These are phyloP conservation scores for Pythium brachiatum DNA, from an alignment of 352 stramenopile genomes.

Conservation along the genomic window DNA sequence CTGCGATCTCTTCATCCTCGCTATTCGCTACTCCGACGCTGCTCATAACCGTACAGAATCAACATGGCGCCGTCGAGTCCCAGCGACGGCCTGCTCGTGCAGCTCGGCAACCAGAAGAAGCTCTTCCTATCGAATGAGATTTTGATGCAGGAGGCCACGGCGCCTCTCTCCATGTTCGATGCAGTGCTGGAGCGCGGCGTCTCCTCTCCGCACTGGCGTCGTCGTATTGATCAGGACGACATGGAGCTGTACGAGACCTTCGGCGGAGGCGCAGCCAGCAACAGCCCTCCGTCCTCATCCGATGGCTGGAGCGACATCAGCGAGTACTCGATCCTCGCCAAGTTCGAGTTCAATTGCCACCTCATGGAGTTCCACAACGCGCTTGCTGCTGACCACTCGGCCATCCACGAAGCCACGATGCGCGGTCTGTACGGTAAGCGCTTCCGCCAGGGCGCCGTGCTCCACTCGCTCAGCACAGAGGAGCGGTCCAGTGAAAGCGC, in stretches of 20 bases:
- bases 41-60: too few species aligned
- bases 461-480: conserved; percentile 13
- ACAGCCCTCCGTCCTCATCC: neutral
- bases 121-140: conserved; percentile 36
- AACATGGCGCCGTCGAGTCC: conserved; percentile 2
- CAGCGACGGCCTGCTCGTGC: conserved; percentile 31
- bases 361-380: conserved; percentile 21
- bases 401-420: conserved; percentile 13
- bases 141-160: conserved; percentile 27
- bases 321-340: conserved; percentile 18
- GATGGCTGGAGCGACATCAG: conserved; percentile 9
- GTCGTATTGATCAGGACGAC: conserved; percentile 20
- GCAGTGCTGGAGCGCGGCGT: conserved; percentile 21
- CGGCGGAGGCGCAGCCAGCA: neutral
- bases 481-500: neutral
- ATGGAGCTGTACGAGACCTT: conserved; percentile 29
- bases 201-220: conserved; percentile 18
- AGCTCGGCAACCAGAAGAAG: conserved; percentile 38
- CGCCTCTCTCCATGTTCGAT: conserved; percentile 17
- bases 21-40: too few species aligned
- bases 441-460: conserved; percentile 16
- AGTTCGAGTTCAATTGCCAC: conserved; percentile 21
- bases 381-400: conserved; percentile 7
- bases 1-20: neutral
- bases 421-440: conserved; percentile 13